phyloP scores from a whole-genome alignment of 805 yeast species.

The Kodamaea fukazawae region DNA sequence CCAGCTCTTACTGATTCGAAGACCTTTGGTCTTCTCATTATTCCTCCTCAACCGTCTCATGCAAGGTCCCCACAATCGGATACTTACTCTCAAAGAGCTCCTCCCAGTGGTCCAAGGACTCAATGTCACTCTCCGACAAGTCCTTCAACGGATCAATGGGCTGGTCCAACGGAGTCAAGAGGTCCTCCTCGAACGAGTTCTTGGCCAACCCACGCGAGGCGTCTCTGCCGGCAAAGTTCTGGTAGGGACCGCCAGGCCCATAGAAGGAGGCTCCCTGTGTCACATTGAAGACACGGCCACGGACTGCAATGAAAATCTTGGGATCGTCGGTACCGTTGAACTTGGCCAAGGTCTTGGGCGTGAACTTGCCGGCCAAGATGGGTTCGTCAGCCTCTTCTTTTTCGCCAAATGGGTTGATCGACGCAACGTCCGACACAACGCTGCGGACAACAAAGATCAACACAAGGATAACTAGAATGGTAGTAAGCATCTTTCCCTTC shows the following conservation, averaged over 20 bases:
- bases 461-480: conserved; percentile 30
- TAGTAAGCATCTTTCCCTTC: conserved; percentile 18
- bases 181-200: conserved; percentile 73
- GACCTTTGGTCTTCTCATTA: neutral
- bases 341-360: conserved; percentile 69
- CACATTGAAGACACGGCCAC: conserved; percentile 83
- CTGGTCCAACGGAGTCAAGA: conserved; percentile 65
- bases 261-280: conserved; percentile 77
- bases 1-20: neutral
- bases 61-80: conserved; percentile 71
- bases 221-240: conserved; percentile 93
- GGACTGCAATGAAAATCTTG: conserved; percentile 81
- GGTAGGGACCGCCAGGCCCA: conserved; percentile 95
- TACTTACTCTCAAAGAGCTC: conserved; percentile 80
- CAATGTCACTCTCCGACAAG: conserved; percentile 56
- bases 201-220: conserved; percentile 90
- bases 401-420: conserved; percentile 32
- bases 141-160: conserved; percentile 74
- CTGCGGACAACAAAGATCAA: conserved; percentile 31
- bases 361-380: conserved; percentile 54
- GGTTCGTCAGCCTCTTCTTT: conserved; percentile 23
- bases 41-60: conserved; percentile 16
- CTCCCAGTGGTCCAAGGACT: conserved; percentile 81
- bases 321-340: conserved; percentile 81
- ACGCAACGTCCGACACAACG: conserved; percentile 24